Base-by-base conservation (phyloP, 1,284 basidiomycete genomes). In the Trichosporon coremiiforme region DNA sequence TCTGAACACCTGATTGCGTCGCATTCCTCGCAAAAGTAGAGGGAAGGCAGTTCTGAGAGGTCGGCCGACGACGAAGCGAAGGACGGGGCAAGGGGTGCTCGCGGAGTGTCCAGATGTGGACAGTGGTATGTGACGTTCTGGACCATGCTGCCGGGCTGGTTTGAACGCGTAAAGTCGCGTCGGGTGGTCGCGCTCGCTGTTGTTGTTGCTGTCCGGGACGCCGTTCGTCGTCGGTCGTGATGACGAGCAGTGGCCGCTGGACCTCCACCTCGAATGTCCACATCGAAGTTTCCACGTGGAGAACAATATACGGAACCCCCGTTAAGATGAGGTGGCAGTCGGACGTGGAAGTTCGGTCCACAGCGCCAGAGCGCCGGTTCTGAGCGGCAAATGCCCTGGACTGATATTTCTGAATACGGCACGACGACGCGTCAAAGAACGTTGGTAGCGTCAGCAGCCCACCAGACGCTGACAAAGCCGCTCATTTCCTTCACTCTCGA, bases 1-100 rank as follows among this genome's bases (percentile, higher is more conserved):
- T 90, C 88, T 79, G 95, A 91, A 80, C 97, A 99, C 68, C 95
- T 86, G 55, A 99, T 89, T 1, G 91, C 90, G 81, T 98, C 95
- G 84, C 97, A 99, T 86, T 98, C 96, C 83, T 98, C 95, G 83
- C 97, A 99, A 83, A 98, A 99, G 85, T 94, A 97, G 17, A 99
- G 89, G 22, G 88, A 87, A 74, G 92, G 88, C 9, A 99, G 87
- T 1, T 91, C 88, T 76, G 95, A 92, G 80, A 94, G 89, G 0
- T 92, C 90, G 1, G 92, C 92, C 7, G 88, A 84, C 0, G 91
- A 85, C 72, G 90, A 89, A 0, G 92, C 89, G 7, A 91, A 89
- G 13, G 91, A 90, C 6, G 92, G 91, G 2, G 87, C 76, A 1
- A 79, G 75, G 0, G 79, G 77, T 0, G 78, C 64, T 17, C 87